Base-by-base conservation (phyloP, 2,329 filamentous ascomycete species). In the Triangularia verruculosa region DNA sequence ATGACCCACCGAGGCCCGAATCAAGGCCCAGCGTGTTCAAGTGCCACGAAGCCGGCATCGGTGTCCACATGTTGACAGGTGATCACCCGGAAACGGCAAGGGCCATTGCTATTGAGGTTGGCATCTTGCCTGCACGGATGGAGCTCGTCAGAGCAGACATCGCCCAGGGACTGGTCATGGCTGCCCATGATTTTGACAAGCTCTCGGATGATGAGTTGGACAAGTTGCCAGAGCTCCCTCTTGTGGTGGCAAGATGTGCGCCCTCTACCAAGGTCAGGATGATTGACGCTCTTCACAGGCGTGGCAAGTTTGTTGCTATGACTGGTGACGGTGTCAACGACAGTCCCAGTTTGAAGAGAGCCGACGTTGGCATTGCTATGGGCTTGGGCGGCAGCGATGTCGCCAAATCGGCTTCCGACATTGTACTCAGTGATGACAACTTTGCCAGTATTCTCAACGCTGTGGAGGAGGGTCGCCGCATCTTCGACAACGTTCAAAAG, bases 1-100 rank as follows among this genome's bases (percentile, higher is more conserved):
- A 90, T 64, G 89, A 91, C 69, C 89, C 89, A 1, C 86, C 88
- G 62, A 86, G 89, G 0, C 80, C 83, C 0, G 88, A 89, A 71
- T 87, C 88, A 2, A 83, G 80, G 1, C 82, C 78, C 3, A 82
- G 86, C 1, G 85, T 89, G 47, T 73, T 75, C 25, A 73, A 79
- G 55, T 86, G 83, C 69, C 82, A 84, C 64, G 76, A 78, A 39
- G 85, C 85, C 24, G 83, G 83, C 27, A 84, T 87, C 51, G 77
- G 79, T 39, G 85, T 87, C 2, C 83, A 85, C 70, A 87, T 87
- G 85, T 78, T 87, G 6, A 89, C 86, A 12, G 86, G 85, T 62
- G 86, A 89, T 68, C 83, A 88, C 68, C 80, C 81, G 1, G 80
- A 82, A 24, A 89, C 85, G 6, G 86, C 85, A 2, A 77, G 78